phyloP scores from a whole-genome alignment of 495 filamentous ascomycete species.

The Aspergillus leporis region DNA sequence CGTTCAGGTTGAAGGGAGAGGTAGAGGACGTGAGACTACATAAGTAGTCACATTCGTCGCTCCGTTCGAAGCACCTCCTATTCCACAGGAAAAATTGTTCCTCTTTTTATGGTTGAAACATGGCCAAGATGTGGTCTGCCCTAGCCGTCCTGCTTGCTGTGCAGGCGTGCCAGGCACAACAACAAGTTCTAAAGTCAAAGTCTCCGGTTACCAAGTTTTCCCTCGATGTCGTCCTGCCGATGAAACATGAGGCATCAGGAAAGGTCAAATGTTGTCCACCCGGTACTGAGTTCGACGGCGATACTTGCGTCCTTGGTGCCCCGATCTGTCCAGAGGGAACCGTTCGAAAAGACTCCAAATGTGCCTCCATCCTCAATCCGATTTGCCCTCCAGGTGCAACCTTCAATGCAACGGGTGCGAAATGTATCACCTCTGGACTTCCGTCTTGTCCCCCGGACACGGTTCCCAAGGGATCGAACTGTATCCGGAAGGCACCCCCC shows the following conservation, averaged over 20 bases:
- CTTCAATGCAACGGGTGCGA: not conserved
- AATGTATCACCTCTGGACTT: not conserved
- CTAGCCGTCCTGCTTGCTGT: not conserved
- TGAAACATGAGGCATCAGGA: not conserved
- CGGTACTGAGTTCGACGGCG: not conserved
- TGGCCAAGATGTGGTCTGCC: not conserved
- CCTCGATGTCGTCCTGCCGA: not conserved
- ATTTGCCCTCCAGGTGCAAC: not conserved
- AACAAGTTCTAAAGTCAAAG: not conserved
- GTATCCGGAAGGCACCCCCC: not conserved
- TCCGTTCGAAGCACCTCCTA: no score
- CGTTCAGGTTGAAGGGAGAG: no score
- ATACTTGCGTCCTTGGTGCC: not conserved
- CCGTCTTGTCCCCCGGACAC: not conserved
- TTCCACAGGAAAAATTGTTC: no score
- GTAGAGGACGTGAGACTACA: no score
- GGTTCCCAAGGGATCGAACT: not conserved
- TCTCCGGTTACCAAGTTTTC: not conserved
- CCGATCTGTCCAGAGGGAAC: not conserved
- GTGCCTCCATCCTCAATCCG: not conserved
- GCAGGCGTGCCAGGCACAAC: not conserved
- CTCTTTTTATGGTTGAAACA: no score
- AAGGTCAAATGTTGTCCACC: conserved; percentile 1
- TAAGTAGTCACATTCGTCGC: no score
- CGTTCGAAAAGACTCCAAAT: not conserved